These are phyloP conservation scores for Prunus campanulata DNA, from an alignment of 306 rosid genomes.

Conservation along the genomic window DNA sequence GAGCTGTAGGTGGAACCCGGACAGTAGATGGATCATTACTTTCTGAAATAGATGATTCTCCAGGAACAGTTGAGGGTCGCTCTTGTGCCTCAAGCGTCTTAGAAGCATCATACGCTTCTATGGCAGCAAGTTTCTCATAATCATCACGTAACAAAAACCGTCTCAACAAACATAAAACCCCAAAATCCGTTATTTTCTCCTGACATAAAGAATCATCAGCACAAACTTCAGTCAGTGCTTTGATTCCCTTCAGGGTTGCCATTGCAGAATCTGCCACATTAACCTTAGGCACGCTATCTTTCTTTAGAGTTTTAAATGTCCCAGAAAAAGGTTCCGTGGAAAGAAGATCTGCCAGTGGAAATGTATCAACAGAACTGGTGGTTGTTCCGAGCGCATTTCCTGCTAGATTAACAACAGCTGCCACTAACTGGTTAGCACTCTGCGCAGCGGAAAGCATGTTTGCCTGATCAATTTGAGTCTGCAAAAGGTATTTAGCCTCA, in stretches of 20 bases:
- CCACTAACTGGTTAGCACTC: conserved; percentile 67
- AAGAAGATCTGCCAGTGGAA: conserved; percentile 75
- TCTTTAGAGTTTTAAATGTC: conserved; percentile 61
- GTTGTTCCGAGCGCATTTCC: conserved; percentile 51
- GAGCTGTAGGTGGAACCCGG: conserved; percentile 93
- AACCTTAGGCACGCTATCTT: conserved; percentile 61
- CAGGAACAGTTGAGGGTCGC: no score
- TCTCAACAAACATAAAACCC: conserved; percentile 78
- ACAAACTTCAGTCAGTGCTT: conserved; percentile 84
- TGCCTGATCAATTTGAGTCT: conserved; percentile 80
- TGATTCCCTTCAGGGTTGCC: conserved; percentile 90
- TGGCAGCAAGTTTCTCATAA: conserved; percentile 90
- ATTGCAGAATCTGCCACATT: conserved; percentile 92
- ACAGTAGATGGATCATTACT: conserved; percentile 62
- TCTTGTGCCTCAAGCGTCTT: conserved; percentile 65
- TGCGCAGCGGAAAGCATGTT: conserved; percentile 74
- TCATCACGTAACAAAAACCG: conserved; percentile 79
- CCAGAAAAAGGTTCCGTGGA: conserved; percentile 73
- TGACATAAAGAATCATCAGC: conserved; percentile 53
- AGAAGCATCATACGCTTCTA: conserved; percentile 87
- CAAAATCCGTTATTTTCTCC: conserved; percentile 64
- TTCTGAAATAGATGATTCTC: conserved; percentile 38
- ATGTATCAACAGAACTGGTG: conserved; percentile 49
- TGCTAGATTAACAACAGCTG: conserved; percentile 81
- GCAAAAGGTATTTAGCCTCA: conserved; percentile 43